phyloP scores from a whole-genome alignment of 768 basidiomycete species.

The Russula griseocarnosa region DNA sequence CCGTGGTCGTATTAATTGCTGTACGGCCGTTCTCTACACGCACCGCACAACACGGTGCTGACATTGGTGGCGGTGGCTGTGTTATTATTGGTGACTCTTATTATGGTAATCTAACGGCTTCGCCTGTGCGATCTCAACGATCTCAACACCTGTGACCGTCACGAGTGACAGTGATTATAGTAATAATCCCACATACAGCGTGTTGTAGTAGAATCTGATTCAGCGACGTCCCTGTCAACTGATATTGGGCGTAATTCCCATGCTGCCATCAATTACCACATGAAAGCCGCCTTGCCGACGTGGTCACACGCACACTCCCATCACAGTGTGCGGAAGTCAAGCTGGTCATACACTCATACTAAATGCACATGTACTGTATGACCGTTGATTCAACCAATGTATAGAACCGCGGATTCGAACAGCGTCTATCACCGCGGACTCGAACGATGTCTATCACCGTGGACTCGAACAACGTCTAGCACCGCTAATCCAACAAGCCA shows the following conservation, averaged over 20 bases:
- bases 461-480: no score
- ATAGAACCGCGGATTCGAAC: no score
- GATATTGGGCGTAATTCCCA: not conserved
- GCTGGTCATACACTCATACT: no score
- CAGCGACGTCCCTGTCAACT: not conserved
- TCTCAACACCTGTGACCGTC: not conserved
- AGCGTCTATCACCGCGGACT: not conserved
- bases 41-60: not conserved
- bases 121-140: not conserved
- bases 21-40: conserved; percentile 47
- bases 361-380: no score
- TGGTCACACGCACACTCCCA: not conserved
- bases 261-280: not conserved
- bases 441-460: no score
- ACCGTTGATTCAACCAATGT: no score
- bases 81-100: conserved; percentile 3
- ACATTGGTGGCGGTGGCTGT: not conserved
- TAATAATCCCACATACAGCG: no score
- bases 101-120: conserved; percentile 20
- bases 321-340: no score
- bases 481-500: no score
- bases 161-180: not conserved
- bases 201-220: no score
- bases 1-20: conserved; percentile 84
- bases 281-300: not conserved